phyloP scores from a whole-genome alignment of 768 basidiomycete species.

The Lentinula edodes region DNA sequence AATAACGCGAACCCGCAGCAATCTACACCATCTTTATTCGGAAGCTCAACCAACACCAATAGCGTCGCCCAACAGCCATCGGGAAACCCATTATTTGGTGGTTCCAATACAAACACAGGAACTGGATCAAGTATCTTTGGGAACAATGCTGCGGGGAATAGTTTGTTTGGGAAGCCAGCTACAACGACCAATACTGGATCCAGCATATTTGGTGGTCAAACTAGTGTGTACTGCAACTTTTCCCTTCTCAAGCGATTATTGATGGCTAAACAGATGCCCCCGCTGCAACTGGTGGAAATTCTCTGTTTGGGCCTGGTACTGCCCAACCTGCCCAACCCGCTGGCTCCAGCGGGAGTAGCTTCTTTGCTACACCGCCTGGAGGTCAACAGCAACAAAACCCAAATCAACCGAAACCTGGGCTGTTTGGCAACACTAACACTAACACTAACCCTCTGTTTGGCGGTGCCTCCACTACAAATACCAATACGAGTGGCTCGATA shows the following conservation, averaged over 20 bases:
- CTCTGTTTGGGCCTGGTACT: constrained; percentile 17
- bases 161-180: constrained; percentile 23
- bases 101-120: constrained; percentile 3
- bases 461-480: constrained; percentile 7
- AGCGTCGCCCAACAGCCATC: neutral
- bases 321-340: constrained; percentile 6
- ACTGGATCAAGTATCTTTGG: constrained; percentile 11
- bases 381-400: constrained; percentile 13
- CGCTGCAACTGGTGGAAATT: constrained; percentile 13
- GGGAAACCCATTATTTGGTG: neutral
- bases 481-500: neutral
- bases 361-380: constrained; percentile 10
- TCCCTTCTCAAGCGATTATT: constrained; percentile 9
- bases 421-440: constrained; percentile 8
- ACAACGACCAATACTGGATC: constrained; percentile 14
- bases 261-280: constrained; percentile 18
- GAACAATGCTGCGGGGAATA: constrained; percentile 11
- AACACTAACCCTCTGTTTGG: constrained; percentile 15
- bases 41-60: constrained; percentile 1
- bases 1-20: constrained; percentile 3
- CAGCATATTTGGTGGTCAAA: constrained; percentile 24
- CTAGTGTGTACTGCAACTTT: neutral
- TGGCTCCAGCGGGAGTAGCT: constrained; percentile 10
- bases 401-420: constrained; percentile 4
- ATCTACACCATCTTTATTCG: constrained; percentile 10